These are phyloP conservation scores for Salix brachista DNA, from an alignment of 345 rosid species.

Conservation along the genomic window DNA sequence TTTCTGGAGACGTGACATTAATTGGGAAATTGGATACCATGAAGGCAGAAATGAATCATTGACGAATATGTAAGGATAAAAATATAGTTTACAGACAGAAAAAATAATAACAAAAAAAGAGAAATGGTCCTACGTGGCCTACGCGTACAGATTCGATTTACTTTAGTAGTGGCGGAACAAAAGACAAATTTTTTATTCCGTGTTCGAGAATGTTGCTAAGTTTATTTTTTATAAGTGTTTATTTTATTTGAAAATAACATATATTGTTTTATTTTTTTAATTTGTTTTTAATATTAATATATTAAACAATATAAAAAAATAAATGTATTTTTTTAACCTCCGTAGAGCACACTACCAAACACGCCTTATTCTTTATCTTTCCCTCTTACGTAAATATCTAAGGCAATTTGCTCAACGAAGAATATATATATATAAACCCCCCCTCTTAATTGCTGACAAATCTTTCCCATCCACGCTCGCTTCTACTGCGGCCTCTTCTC, in stretches of 20 bases:
- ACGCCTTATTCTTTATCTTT: not conserved
- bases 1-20: no score
- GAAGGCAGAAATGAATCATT: not conserved
- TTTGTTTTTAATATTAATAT: no score
- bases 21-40: not conserved
- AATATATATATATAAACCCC: not conserved
- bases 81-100: not conserved
- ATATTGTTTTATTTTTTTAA: no score
- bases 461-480: constrained; percentile 19
- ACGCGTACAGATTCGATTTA: not conserved
- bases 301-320: no score
- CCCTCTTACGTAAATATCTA: not conserved
- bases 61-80: not conserved
- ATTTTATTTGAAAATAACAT: no score
- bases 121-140: not conserved
- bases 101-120: not conserved
- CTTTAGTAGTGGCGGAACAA: not conserved
- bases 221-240: no score
- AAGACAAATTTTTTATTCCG: not conserved
- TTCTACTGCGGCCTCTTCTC: not conserved
- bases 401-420: not conserved
- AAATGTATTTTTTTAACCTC: no score
- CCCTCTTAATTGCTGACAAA: not conserved
- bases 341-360: no score
- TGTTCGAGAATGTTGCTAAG: no score